A percentile compares a stretch with the other conserved stretches of the same genome.
These are phyloP conservation scores for Xylaria flabelliformis DNA, from an alignment of 495 filamentous ascomycete species.

Conservation along the genomic window DNA sequence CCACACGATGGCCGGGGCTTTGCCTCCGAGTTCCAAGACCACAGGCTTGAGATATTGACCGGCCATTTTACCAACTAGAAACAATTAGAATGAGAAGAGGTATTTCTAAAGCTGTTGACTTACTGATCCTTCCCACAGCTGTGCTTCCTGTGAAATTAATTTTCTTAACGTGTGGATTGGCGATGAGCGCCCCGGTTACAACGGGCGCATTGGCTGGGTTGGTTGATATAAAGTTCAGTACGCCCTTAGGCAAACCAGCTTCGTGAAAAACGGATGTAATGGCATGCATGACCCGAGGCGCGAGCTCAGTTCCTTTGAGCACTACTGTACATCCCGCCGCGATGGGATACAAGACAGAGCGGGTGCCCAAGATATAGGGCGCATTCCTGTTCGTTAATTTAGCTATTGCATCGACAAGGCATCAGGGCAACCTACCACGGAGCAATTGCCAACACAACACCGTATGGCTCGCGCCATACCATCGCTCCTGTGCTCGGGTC, in stretches of 20 bases:
- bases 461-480: constrained; percentile 80
- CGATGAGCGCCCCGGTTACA: constrained; percentile 64
- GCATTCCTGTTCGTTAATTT: constrained; percentile 67
- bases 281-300: constrained; percentile 76
- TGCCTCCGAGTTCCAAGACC: constrained; percentile 72
- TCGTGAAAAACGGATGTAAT: constrained; percentile 73
- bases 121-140: constrained; percentile 59
- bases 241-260: constrained; percentile 71
- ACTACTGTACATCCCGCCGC: constrained; percentile 81
- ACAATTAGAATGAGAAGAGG: constrained; percentile 11
- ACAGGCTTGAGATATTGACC: constrained; percentile 72
- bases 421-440: constrained; percentile 67
- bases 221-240: constrained; percentile 64
- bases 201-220: constrained; percentile 57
- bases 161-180: constrained; percentile 62
- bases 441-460: constrained; percentile 80
- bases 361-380: constrained; percentile 71
- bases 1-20: constrained; percentile 68
- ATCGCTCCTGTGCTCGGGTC: constrained; percentile 67
- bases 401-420: not conserved
- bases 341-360: constrained; percentile 75
- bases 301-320: constrained; percentile 78
- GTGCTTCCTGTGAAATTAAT: constrained; percentile 74
- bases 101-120: not conserved
- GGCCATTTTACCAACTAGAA: constrained; percentile 56